Percentiles rank a stretch among this genome's conserved stretches.
phyloP scores from a whole-genome alignment of 2,329 filamentous ascomycete species.

The Cladosporium sp. region DNA sequence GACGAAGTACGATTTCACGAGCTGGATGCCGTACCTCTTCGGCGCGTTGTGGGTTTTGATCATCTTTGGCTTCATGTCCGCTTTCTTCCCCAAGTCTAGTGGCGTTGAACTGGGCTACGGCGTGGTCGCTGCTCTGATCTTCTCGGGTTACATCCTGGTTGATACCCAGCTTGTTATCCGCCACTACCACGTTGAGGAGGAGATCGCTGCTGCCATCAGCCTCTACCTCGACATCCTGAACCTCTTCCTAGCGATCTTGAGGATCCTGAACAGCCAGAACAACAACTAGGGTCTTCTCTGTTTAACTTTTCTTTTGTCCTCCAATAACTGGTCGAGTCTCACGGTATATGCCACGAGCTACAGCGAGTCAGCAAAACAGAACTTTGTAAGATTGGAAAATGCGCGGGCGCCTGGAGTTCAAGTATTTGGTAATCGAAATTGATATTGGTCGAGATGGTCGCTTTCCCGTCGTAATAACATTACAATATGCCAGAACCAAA shows the following conservation, averaged over 20 bases:
- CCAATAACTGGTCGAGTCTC: too few relatives aligned
- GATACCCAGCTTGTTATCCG: constrained; percentile 95
- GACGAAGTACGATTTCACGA: constrained; percentile 96
- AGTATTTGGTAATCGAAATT: too few relatives aligned
- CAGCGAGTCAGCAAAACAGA: too few relatives aligned
- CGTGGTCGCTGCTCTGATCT: constrained; percentile 75
- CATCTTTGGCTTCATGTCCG: constrained; percentile 86
- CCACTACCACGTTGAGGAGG: constrained; percentile 95
- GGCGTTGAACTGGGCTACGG: constrained; percentile 83
- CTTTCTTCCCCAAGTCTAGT: constrained; percentile 80
- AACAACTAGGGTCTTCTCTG: constrained; percentile 66
- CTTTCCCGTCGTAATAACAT: too few relatives aligned
- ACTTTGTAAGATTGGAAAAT: too few relatives aligned
- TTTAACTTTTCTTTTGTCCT: neutral
- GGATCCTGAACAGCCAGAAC: constrained; percentile 92
- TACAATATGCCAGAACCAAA: too few relatives aligned
- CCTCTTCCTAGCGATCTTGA: constrained; percentile 88
- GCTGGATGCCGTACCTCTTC: constrained; percentile 93
- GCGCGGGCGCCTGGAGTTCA: too few relatives aligned
- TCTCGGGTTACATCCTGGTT: constrained; percentile 90
- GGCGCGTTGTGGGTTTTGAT: constrained; percentile 85
- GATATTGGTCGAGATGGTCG: too few relatives aligned
- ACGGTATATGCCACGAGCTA: too few relatives aligned
- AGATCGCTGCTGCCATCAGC: constrained; percentile 80
- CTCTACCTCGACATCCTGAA: constrained; percentile 96